These are phyloP conservation scores for Trichoderma cornu-damae DNA, from an alignment of 2,329 filamentous ascomycete species.

Conservation along the genomic window DNA sequence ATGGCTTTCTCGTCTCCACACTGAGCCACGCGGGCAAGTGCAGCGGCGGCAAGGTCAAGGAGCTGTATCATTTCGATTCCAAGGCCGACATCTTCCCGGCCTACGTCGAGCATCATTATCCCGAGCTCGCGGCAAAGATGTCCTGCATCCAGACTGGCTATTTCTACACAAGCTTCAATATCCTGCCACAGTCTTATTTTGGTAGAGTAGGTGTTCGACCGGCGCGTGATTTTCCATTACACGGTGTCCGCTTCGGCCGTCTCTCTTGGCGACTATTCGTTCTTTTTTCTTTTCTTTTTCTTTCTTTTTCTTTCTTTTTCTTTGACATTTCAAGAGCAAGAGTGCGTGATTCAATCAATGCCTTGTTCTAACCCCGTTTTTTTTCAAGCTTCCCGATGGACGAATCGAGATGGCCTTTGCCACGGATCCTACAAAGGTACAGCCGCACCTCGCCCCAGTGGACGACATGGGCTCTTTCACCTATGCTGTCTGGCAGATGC, in stretches of 20 bases:
- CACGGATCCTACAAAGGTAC: conserved; percentile 33
- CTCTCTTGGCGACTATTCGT: too few species aligned
- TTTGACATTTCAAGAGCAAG: not conserved
- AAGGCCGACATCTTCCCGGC: conserved; percentile 48
- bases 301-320: not conserved
- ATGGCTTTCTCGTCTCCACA: conserved; percentile 48
- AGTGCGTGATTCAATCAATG: not conserved
- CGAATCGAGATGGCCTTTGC: conserved; percentile 45
- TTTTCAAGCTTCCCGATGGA: conserved; percentile 36
- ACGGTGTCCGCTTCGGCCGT: too few species aligned
- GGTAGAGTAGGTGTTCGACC: conserved; percentile 35
- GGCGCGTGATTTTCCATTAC: too few species aligned
- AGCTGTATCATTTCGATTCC: conserved; percentile 49
- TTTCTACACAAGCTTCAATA: conserved; percentile 44
- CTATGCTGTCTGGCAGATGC: conserved; percentile 47
- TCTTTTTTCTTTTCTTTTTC: too few species aligned
- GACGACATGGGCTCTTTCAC: conserved; percentile 44
- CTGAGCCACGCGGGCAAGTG: conserved; percentile 45
- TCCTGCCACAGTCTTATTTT: conserved; percentile 44
- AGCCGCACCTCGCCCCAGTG: conserved; percentile 45
- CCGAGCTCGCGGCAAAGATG: conserved; percentile 44
- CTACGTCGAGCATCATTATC: conserved; percentile 41
- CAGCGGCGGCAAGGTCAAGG: conserved; percentile 41
- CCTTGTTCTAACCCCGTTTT: not conserved
- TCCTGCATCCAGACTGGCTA: conserved; percentile 48